Evolutionary conservation across 2,329 filamentous ascomycete genomes (phyloP), one percentile per base, ranked within the genome.

Genomic region (Gnomoniopsis smithogilvyi): DNA sequence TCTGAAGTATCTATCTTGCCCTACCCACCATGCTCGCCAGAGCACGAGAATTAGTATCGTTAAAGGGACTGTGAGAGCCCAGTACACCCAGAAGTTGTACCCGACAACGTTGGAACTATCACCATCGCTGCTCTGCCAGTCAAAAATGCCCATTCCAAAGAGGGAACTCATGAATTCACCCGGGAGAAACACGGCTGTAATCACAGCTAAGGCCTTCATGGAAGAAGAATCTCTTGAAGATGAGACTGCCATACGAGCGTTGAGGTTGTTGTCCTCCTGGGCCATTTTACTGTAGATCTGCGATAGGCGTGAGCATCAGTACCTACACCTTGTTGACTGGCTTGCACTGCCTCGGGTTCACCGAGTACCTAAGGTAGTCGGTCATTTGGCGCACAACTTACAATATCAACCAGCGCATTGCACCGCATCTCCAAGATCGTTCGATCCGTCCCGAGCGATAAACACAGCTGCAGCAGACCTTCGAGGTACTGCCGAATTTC

Each of bases 241-340:
- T 2, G 73, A 67, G 1, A 75, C 73, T 2, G 73, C 73, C 73
- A 75, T 75, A 17, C 73, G 68, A 3, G 73, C 73, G 54, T 75
- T 75, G 52, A 79, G 70, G 30, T 77, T 75, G 63, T 79, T 79
- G 64, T 79, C 76, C 59, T 79, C 77, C 62, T 79, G 76, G 3
- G 77, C 77, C 74, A 79, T 78, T 63, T 78, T 78, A 62, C 73
- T 76, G 68, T 78, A 79, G 59, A 79, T 78, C 74, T 76, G 50
- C 1, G 21, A 3, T 15, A 36, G 2, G 6, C 15, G 24, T 17
- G 2, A 1, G 3, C 21, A 22, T 65, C 10, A 67, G 64, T 6
- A 22, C 2, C 34, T n/a, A n/a, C n/a, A n/a, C n/a, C n/a, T 11
- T 26, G 6, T 22, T 17, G 4, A 6, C 34, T 36, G 8, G 8